phyloP scores from a whole-genome alignment of 805 yeast genomes.

The Yamadazyma paraphyllophila region DNA sequence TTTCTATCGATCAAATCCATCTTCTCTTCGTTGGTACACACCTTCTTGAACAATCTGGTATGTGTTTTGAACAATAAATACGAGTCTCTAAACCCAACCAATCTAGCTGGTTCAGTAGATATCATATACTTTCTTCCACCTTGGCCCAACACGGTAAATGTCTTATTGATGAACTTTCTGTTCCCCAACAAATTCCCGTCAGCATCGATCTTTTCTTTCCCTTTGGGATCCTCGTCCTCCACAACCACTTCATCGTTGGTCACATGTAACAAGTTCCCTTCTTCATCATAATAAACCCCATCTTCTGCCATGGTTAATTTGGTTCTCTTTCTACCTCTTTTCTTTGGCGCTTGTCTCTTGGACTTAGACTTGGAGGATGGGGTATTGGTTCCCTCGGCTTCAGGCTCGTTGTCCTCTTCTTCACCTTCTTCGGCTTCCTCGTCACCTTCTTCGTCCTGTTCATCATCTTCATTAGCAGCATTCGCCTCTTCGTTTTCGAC shows the following conservation, averaged over 20 bases:
- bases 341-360: slow-evolving; percentile 26
- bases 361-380: neutral
- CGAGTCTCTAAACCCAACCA: slow-evolving; percentile 91
- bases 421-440: slow-evolving; percentile 25
- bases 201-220: slow-evolving; percentile 68
- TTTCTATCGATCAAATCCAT: slow-evolving; percentile 77
- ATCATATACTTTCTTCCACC: slow-evolving; percentile 83
- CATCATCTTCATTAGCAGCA: slow-evolving; percentile 23
- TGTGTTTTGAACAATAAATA: slow-evolving; percentile 87
- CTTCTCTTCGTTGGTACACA: slow-evolving; percentile 74
- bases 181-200: slow-evolving; percentile 70
- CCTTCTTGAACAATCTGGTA: slow-evolving; percentile 67
- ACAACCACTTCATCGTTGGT: slow-evolving; percentile 75
- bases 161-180: slow-evolving; percentile 68
- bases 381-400: slow-evolving; percentile 13
- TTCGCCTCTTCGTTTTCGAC: slow-evolving; percentile 16
- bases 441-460: slow-evolving; percentile 25
- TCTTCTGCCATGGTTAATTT: slow-evolving; percentile 37
- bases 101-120: slow-evolving; percentile 93
- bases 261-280: slow-evolving; percentile 64
- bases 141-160: slow-evolving; percentile 60
- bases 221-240: slow-evolving; percentile 69
- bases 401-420: slow-evolving; percentile 24
- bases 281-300: slow-evolving; percentile 52
- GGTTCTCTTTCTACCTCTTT: slow-evolving; percentile 44